These are phyloP conservation scores for Vitis rotundifolia DNA, from an alignment of 164 flowering plant genomes.

Conservation along the genomic window DNA sequence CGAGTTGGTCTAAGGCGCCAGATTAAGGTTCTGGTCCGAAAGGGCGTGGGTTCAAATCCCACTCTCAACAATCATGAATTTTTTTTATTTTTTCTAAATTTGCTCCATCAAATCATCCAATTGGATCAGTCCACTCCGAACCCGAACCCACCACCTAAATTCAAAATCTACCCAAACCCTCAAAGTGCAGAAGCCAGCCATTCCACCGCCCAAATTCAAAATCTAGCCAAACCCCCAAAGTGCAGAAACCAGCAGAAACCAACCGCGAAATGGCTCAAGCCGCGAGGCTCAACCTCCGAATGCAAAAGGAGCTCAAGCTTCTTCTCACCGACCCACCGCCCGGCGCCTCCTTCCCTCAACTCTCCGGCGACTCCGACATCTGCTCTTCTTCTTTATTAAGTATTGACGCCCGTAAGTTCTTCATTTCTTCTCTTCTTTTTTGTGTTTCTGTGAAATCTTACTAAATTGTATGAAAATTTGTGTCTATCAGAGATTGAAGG, in stretches of 20 bases:
- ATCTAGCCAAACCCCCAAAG: not conserved
- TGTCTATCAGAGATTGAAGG: conserved; percentile 60
- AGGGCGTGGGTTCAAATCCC: conserved; percentile 99
- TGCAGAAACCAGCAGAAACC: not conserved
- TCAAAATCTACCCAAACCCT: too few relatives aligned
- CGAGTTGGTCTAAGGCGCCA: conserved; percentile 99
- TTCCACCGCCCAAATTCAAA: not conserved
- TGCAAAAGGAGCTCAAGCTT: conserved; percentile 88
- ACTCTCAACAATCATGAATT: conserved; percentile 59
- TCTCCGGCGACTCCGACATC: conserved; percentile 33
- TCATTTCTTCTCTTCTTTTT: not conserved
- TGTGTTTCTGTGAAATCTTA: not conserved
- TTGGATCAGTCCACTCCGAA: too few relatives aligned
- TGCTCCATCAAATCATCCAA: too few relatives aligned
- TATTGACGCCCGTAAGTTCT: conserved; percentile 55
- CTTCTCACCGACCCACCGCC: conserved; percentile 84
- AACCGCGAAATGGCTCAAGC: conserved; percentile 62
- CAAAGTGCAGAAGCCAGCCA: too few relatives aligned
- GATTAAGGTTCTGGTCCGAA: conserved; percentile 99
- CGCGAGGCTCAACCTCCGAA: conserved; percentile 71
- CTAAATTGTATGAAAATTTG: not conserved
- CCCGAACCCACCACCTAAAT: not conserved
- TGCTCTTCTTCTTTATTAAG: conserved; percentile 39
- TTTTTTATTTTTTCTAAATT: too few relatives aligned
- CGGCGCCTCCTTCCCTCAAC: conserved; percentile 63